These are phyloP conservation scores for Kurtzmaniella fragi DNA, from an alignment of 805 yeast species.

Conservation along the genomic window DNA sequence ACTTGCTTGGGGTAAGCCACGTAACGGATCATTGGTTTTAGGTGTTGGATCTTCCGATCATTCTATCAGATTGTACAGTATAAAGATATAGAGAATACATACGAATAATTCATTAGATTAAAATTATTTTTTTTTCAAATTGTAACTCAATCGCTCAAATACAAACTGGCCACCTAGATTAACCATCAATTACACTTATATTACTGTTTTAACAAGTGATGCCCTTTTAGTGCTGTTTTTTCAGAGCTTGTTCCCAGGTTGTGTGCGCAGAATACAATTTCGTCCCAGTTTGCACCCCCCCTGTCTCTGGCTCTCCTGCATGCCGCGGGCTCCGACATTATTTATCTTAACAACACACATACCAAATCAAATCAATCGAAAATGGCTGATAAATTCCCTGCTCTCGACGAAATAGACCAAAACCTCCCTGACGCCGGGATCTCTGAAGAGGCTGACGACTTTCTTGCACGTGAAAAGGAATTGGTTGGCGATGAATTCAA, in stretches of 20 bases:
- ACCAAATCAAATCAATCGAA: constrained; percentile 2
- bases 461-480: constrained; percentile 64
- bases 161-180: too few relatives aligned
- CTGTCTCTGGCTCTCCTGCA: neutral
- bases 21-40: constrained; percentile 25
- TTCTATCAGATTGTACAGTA: constrained; percentile 46
- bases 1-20: constrained; percentile 28
- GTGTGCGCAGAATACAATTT: too few relatives aligned
- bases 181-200: too few relatives aligned
- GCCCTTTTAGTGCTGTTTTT: too few relatives aligned
- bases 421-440: constrained; percentile 24
- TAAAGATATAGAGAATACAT: constrained; percentile 6
- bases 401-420: constrained; percentile 43
- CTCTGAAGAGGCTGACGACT: constrained; percentile 45
- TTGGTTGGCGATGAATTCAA: constrained; percentile 67
- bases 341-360: too few relatives aligned
- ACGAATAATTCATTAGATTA: neutral
- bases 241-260: too few relatives aligned
- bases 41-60: constrained; percentile 66
- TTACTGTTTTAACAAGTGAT: too few relatives aligned
- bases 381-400: constrained; percentile 79
- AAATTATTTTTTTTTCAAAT: neutral
- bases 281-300: too few relatives aligned
- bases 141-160: too few relatives aligned
- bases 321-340: neutral